Evolutionary conservation across 768 basidiomycete species (phyloP), one percentile per base, ranked within the genome.

Genomic region (Stropharia rugosoannulata): DNA sequence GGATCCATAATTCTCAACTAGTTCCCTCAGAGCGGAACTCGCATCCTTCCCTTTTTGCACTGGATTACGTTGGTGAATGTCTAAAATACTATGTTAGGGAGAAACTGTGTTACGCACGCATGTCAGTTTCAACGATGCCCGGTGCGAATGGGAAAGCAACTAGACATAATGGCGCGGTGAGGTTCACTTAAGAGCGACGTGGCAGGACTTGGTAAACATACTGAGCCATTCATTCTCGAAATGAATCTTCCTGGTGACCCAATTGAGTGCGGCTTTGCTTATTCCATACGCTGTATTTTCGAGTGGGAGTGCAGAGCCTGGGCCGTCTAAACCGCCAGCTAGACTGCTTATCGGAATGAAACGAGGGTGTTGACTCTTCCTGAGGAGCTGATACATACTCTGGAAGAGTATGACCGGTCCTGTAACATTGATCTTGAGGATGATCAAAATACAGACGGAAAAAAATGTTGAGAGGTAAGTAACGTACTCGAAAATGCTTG

Each of bases 181-280:
- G 27, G 27, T 29, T n/a, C 2, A 13, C 6, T 29, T 5, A 7
- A 29, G 3, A 16, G 7, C 6, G 11, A 12, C 2, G 4, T 10
- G 12, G 2, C 1, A 50, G 2, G 8, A 9, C 38, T 13, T 12
- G 16, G 1, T 9, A 18, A 5, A 39, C 38, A 6, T 38, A 50
- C 49, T 38, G 4, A 50, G 49, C 49, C 49, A 50, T n/a, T 39
- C 37, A 6, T 50, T 50, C 36, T 50, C 49, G 9, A 50, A 50
- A 16, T 50, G 49, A 27, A 50, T 50, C 49, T 50, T 39, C 5
- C 37, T 36, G 18, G 49, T 16, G 16, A 50, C 32, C 49, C 49
- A 50, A 12, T 50, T 39, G 2, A 50, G 35, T 38, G 49, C 49
- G 5, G 49, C 37, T 27, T 50, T 50, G 19, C 49, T 39, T 3